A percentile compares a stretch with the other conserved stretches of the same genome.
These are phyloP conservation scores for Tagetes patula DNA, from an alignment of 129 eudicot genomes.

Conservation along the genomic window DNA sequence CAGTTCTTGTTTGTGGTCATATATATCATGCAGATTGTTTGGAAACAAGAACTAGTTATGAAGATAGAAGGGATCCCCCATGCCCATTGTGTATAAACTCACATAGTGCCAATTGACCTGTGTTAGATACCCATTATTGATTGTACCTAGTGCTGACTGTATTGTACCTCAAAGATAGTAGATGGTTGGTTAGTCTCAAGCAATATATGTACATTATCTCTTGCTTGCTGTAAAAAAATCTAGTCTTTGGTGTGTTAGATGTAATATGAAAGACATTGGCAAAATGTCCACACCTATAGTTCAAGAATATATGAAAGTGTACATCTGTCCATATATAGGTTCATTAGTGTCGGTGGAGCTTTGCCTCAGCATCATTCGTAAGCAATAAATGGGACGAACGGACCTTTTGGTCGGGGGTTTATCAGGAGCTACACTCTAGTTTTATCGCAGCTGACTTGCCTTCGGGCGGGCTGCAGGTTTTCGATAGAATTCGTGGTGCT, in stretches of 20 bases:
- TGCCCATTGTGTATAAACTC: conserved; percentile 60
- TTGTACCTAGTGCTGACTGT: conserved; percentile 22
- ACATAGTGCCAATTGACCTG: conserved; percentile 3
- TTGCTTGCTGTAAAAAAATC: background rate
- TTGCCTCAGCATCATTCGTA: no score
- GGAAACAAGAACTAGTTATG: conserved; percentile 52
- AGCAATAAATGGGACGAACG: no score
- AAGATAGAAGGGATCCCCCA: conserved; percentile 63
- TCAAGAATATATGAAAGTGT: no score
- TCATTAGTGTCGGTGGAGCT: no score
- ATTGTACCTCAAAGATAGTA: conserved; percentile 12
- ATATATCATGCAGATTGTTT: conserved; percentile 77
- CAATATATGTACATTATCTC: background rate
- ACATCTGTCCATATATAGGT: no score
- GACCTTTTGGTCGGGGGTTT: no score
- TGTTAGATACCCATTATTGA: conserved; percentile 1
- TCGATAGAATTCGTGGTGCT: no score
- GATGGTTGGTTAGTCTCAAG: conserved; percentile 2
- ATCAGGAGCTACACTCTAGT: no score
- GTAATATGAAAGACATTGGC: no score
- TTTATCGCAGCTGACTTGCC: no score
- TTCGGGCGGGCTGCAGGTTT: no score
- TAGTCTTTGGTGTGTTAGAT: background rate
- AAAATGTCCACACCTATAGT: no score
- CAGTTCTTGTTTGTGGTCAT: conserved; percentile 81